These are phyloP conservation scores for Paramecium tetraurelia DNA, from an alignment of 73 alveolate genomes.

Conservation along the genomic window DNA sequence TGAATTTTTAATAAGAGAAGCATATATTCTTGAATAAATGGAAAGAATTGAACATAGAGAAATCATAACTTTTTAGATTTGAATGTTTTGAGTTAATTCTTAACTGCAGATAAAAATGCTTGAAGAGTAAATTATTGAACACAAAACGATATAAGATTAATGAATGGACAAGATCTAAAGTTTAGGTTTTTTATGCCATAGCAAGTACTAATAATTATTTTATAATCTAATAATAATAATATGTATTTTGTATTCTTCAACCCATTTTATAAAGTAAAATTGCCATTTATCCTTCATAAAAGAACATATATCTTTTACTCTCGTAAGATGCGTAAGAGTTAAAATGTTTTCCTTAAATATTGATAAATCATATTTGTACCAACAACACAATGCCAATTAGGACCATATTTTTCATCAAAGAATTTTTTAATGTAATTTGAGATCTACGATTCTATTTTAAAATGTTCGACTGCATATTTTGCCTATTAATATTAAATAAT, in stretches of 20 bases:
- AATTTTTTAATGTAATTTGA: conserved; percentile 87
- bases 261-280: conserved; percentile 87
- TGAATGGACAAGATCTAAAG: background rate
- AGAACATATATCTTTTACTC: conserved; percentile 94
- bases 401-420: conserved; percentile 96
- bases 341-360: conserved; percentile 84
- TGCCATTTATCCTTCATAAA: conserved; percentile 97
- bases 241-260: background rate
- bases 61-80: background rate
- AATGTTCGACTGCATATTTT: conserved; percentile 77
- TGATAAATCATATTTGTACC: background rate
- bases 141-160: background rate
- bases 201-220: background rate
- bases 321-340: conserved; percentile 92
- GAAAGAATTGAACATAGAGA: background rate
- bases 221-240: background rate
- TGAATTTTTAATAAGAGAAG: conserved; percentile 39
- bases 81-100: background rate
- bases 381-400: conserved; percentile 79
- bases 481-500: conserved; percentile 19
- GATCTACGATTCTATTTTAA: conserved; percentile 86
- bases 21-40: too few species aligned
- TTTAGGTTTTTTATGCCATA: background rate
- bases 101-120: background rate
- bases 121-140: background rate